Conservation (phyloP, 345 rosid genomes). For the Mercurialis annua region DNA sequence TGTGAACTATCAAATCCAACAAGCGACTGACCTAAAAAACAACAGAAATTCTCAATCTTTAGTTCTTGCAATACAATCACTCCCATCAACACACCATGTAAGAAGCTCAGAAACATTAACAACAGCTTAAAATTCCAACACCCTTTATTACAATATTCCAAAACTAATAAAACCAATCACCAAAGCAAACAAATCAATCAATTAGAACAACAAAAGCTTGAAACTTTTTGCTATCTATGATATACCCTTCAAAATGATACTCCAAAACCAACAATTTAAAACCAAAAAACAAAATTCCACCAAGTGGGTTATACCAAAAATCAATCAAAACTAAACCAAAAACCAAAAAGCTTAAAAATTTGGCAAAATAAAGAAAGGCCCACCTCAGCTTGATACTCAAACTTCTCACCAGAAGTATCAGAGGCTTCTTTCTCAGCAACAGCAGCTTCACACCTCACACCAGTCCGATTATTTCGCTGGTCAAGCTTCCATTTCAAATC, state of each 20-base stretch:
- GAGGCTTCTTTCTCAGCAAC: constrained; percentile 86
- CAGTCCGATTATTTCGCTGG: constrained; percentile 44
- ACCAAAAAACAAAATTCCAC: background rate
- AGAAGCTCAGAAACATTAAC: background rate
- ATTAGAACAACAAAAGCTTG: background rate
- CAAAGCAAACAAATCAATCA: background rate
- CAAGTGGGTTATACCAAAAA: background rate
- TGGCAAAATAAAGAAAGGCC: constrained; percentile 20
- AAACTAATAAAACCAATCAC: background rate
- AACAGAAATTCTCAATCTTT: constrained; percentile 12
- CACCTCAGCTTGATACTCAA: constrained; percentile 99
- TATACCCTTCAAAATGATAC: too few relatives aligned
- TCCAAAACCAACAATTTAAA: background rate
- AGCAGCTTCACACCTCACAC: constrained; percentile 63
- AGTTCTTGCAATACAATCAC: background rate
- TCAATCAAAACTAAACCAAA: background rate
- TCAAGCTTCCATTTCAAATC: constrained; percentile 60
- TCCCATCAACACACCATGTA: background rate
- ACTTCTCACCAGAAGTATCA: constrained; percentile 80
- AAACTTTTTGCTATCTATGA: too few relatives aligned
- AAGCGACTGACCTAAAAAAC: constrained; percentile 77
- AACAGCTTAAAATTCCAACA: background rate
- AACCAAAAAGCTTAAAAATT: background rate
- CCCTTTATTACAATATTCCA: background rate
- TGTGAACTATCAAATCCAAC: constrained; percentile 80